Percentiles rank a stretch among this genome's conserved stretches.
Evolutionary conservation across 805 yeast genomes (phyloP).

Genomic region (Candida railenensis): DNA sequence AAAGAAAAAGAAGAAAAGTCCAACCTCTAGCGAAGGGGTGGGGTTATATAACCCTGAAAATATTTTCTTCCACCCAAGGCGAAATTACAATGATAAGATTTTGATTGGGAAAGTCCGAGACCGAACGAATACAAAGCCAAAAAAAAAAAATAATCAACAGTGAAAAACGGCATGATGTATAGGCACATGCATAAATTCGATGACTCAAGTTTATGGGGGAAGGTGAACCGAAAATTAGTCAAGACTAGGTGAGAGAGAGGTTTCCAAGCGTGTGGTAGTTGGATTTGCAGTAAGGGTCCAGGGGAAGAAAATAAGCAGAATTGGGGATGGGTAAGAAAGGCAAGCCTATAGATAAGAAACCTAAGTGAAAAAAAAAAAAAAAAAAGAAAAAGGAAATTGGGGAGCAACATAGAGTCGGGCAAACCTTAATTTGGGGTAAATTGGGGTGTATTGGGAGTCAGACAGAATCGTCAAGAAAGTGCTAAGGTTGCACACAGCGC

Average conservation of each 20-base stretch:
- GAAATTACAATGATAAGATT: constrained; percentile 2
- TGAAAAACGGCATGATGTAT: background rate
- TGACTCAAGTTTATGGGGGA: constrained; percentile 3
- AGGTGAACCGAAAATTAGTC: background rate
- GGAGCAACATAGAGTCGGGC: background rate
- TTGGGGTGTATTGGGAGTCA: too few species aligned
- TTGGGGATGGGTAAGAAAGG: too few species aligned
- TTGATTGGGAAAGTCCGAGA: constrained; percentile 10
- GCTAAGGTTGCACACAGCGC: too few species aligned
- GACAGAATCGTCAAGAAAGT: too few species aligned
- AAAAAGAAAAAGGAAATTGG: too few species aligned
- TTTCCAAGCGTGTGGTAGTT: too few species aligned
- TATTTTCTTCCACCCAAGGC: background rate
- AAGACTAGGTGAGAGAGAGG: too few species aligned
- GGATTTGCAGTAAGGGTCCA: too few species aligned
- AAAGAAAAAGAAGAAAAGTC: background rate
- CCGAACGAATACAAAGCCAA: constrained; percentile 6
- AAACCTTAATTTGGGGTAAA: too few species aligned
- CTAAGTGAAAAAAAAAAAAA: background rate
- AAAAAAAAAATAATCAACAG: background rate
- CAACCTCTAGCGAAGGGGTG: constrained; percentile 3
- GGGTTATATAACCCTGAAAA: background rate
- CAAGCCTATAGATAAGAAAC: too few species aligned
- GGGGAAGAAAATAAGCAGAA: too few species aligned
- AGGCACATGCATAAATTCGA: constrained; percentile 1